Evolutionary conservation across 768 basidiomycete species (phyloP), one percentile per base, ranked within the genome.

Genomic region (Tulasnella calospora): DNA sequence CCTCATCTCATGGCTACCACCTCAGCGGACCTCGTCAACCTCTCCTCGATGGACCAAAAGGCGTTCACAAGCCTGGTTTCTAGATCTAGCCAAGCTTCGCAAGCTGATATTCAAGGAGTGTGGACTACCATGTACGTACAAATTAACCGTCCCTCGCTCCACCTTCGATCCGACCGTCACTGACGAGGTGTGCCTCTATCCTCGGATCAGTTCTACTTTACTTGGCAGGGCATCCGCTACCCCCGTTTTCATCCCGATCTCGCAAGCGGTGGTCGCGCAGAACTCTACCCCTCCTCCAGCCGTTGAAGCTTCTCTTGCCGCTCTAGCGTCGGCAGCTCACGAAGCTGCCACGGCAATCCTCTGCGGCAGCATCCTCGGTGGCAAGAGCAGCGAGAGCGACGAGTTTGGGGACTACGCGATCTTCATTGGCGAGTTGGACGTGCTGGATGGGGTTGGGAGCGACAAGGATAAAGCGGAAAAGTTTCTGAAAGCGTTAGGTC

Each of bases 351-450:
- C 77, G 7, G 40, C 77, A 0, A 30, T 73, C 38, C 69, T 71
- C 19, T 78, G 77, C 69, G 55, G 70, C 38, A 78, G 77, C 47
- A 78, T 78, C 38, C 40, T 78, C 12, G 77, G 70, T 36, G 77
- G 77, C 35, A 67, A 44, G 70, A 69, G 77, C 36, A 78, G 77
- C 70, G 77, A 78, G 71, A 78, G 77, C 47, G 77, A 78, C 44
- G 67, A 78, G 35, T 78, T 36, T 27, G 51, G 77, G 21, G 77
- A 78, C 40, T 71, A 46, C 40, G 77, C n/a, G 9, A 78, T 78
- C 77, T 71, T 71, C 46, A 15, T 78, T 17, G 77, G 77, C 23
- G 70, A 41, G 36, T 33, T 57, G 67, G 55, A 44, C 41, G 36
- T 57, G 27, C 19, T 40, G 30, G 75, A 13, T 21, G 75, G 51